Evolutionary conservation across 208 protist genomes (phyloP), one percentile per base, ranked within the genome.

Genomic region (Leishmania tropica): DNA sequence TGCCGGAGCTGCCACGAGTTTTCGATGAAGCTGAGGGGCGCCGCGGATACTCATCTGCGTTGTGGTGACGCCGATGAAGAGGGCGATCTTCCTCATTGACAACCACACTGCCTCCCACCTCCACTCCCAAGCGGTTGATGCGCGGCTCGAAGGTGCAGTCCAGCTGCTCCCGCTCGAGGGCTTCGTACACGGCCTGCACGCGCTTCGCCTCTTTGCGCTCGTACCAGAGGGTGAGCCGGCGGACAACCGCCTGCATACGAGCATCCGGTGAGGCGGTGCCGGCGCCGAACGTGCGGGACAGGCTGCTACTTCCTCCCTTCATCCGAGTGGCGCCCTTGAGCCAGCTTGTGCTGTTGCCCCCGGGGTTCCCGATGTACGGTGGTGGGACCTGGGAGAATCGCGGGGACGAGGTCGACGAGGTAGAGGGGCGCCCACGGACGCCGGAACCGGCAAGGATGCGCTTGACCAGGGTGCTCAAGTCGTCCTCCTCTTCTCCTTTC

Each of bases 151-250:
- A 95, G 47, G 92, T 81, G 80, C 89, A 95, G 17, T 83, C 82
- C 31, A 77, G 81, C 24, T 92, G 87, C 75, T 95, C 92, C 56
- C 81, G 37, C 31, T 90, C 68, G 21, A 95, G 83, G 1, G 84
- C 81, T 31, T 93, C 88, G 81, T 95, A 95, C 19, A 95, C 79
- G 11, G 83, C 77, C 80, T 92, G 89, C 31, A 94, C 76, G 15
- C 88, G 88, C 79, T 88, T 89, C 64, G 87, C 88, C 13, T 95
- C 92, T 31, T 87, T 85, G 31, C 88, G 76, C 68, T 95, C 89
- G 72, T 93, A 81, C 92, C 92, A 95, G 37, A 93, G 74, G 40
- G 75, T 71, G 19, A 95, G 80, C 15, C 92, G 90, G 35, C 80
- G 85, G 31, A 89, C 83, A 31, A 93, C 73, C 4, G 79, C 80